Evolutionary conservation across 257 asterid species (phyloP), one percentile per base, ranked within the genome.

Genomic region (Nicotiana knightiana): DNA sequence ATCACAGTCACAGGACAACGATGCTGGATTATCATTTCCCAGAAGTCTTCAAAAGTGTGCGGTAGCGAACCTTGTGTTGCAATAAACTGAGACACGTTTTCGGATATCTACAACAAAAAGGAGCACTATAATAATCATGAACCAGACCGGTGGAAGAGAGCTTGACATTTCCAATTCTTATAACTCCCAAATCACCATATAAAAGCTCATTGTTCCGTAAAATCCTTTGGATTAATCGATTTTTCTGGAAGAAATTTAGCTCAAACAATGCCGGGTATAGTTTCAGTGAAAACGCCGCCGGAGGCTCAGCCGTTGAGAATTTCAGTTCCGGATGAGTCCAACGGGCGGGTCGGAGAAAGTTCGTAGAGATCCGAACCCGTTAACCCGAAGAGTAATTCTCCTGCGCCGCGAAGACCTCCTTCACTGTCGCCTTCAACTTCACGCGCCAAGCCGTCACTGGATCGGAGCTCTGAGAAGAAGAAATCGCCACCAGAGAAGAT

Each of bases 51-150:
- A 53, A 86, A 86, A 67, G 98, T 94, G 76, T 89, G 92, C 8
- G 93, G 90, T 10, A 93, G 91, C 1, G 99, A 97, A 81, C 99
- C 98, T 94, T 96, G 99, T 81, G 98, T 94, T 10, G 99, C 99
- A 77, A 96, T 91, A 84, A 96, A 96, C 85, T 76, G 88, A 80
- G 97, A 88, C 79, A 92, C 94, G 4, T 59, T 88, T 84, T 89
- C 93, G 61, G 94, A 93, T 76, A 94, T 90, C 99, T 96, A 81
- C 57, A 73, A 24, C 16, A 81, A 81, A 85, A 86, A 81, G 80
- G 82, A 85, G 77, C 58, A 84, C 32, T 70, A 79, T 63, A 67
- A 30, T 73, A 59, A 35, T 73, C 15, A 48, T 21, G 59, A 73
- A 73, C 62, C 79, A 73, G 39, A 73, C 8, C 26, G 43, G 26